Evolutionary conservation across 345 rosid species (phyloP), one percentile per base, ranked within the genome.

Genomic region (Salix brachista): DNA sequence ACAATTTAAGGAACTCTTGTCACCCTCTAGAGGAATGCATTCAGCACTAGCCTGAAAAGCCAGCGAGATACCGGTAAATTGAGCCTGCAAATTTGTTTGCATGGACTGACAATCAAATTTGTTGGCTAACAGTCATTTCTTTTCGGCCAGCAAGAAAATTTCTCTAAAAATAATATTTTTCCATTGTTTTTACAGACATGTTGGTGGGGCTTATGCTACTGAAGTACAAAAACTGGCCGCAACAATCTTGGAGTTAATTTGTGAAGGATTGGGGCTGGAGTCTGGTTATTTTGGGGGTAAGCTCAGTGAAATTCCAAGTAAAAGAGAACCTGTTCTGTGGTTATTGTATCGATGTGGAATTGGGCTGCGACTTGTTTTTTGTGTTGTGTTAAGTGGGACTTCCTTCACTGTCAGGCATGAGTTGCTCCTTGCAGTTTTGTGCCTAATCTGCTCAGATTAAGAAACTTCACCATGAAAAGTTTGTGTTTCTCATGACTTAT

Each of bases 201-300:
- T 28, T 28, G 30, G 30, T 28, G 30, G 30, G 30, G 30, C 30
- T 28, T 28, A 28, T 28, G 30, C 30, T 28, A 28, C 30, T 28
- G 30, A 28, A 28, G 30, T 28, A 28, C 0, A 28, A 28, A 28
- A 28, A 28, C 25, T 80, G 69, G 65, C 56, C 2, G 16, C 48
- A 12, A 32, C 65, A 71, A 71, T 83, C n/a, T 23, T 84, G 74
- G 70, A 75, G 28, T 34, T 80, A 11, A 67, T 83, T n/a, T 39
- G 70, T 69, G 70, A 83, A 65, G 85, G 84, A 25, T 67, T 78
- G 19, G 52, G 67, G 39, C 62, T 83, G 10, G 65, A 46, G 9
- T 8, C 23, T 0, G 73, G 56, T 1, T 70, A 62, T n/a, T 72
- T 79, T 16, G 10, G 25, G 6, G 28, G 56, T 23, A 64, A 65